Base-by-base conservation (phyloP, 2,329 filamentous ascomycete genomes). In the Stagonosporopsis rhizophila region DNA sequence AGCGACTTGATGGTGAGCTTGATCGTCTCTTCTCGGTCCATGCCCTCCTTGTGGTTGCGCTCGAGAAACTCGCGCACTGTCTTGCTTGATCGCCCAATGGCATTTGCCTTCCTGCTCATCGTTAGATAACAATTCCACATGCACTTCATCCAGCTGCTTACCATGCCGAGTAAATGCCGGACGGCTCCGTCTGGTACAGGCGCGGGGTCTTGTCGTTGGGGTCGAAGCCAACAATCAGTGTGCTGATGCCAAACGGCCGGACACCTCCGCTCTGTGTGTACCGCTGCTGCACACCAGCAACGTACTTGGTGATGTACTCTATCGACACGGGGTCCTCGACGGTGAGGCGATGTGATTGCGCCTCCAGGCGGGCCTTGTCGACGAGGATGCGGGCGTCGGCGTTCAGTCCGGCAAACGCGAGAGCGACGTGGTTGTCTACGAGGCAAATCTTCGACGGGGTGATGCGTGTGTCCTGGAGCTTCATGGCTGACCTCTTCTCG, bases 261-360 rank as follows among this genome's bases (percentile, higher is more conserved):
- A 99, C 95, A 85, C 95, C 95, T 82, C 95, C 95, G 73, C 92
- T 96, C 83, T 99, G 95, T 44, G 95, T 99, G 84, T 99, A 99
- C 79, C 92, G 88, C 83, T 99, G 95, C 84, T 99, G 95, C 68
- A 99, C 95, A 54, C 94, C 91, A 50, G 95, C 95, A 62, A 99
- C 90, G 74, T 98, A 96, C 83, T 99, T 98, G 73, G 95, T 98
- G 75, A 99, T 97, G 84, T 99, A 99, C 81, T 99, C 95, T 78
- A 99, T 96, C 61, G 91, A 94, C 65, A 96, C 92, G 52, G 95
- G 94, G 76, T 99, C 96, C 78, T 99, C 95, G 56, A 99, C 92
- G 4, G 95, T 98, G 70, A 99, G 83, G 64, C 95, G 90, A 82
- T 99, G 95, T 68, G 92, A 96, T 81, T 99, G 95, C 44, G 95